Evolutionary conservation across 208 protist species (phyloP), one percentile per base, ranked within the genome.

Genomic region (Herpetomonas samuelpessoai): DNA sequence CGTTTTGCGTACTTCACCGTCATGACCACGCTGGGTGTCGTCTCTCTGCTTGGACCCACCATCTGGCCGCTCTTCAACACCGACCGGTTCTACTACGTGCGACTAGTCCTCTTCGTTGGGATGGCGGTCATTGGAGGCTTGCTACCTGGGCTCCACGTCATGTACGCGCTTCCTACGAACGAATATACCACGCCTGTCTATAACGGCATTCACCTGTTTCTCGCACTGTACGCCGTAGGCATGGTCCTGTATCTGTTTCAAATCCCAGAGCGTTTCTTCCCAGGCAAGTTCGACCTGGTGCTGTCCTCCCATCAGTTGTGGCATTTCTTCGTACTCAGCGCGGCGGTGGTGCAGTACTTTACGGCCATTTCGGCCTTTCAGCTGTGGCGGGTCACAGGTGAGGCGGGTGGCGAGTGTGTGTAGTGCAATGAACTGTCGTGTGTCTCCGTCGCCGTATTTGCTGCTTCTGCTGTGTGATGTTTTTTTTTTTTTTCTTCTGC

Each of bases 251-350:
- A 79, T 61, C 56, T 67, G 10, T 74, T 74, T 53, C 63, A 77
- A 56, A 48, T 80, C 12, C 79, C 79, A 3, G 79, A 86, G 60
- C 48, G 74, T 2, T 77, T 59, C 28, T 82, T 74, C 31, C 79
- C 79, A 29, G 79, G 79, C 27, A 29, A 65, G 12, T 86, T 86
- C 58, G 79, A 86, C 57, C 41, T 82, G 6, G 60, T 45, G 21
- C 44, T 82, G 2, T 51, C 49, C 10, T 69, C 56, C 44, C 79
- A 86, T 41, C 71, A 86, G 38, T 56, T 86, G 48, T 86, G 79
- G 79, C 79, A 86, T 60, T 55, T 67, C 3, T 82, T 86, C 52
- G 74, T 86, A 19, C n/a, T 86, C 16, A 46, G 58, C 26, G 79
- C 79, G 4, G 70, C 76, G 0, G 59, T 82, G 27, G 64, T 77